Conservation (phyloP, 306 rosid species). For the Prunus fruticosa region DNA sequence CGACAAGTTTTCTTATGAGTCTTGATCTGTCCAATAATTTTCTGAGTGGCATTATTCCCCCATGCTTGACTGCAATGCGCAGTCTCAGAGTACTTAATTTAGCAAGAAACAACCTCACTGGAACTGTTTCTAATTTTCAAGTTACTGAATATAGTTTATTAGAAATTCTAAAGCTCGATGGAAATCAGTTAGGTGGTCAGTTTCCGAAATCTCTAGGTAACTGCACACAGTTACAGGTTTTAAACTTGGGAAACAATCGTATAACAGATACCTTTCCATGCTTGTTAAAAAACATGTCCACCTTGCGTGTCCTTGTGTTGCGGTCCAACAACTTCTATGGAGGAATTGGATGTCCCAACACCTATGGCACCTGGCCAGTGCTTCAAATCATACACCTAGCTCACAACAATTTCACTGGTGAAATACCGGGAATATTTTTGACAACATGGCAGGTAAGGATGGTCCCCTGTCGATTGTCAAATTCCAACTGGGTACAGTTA, state of each 20-base stretch:
- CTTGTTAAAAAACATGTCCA: too few relatives aligned
- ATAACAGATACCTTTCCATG: neutral
- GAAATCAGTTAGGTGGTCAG: neutral
- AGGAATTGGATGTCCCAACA: neutral
- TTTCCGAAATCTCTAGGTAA: constrained; percentile 9
- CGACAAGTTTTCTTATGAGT: neutral
- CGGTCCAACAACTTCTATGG: constrained; percentile 14
- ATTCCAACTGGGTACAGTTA: neutral
- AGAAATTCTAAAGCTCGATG: neutral
- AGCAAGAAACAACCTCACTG: constrained; percentile 17
- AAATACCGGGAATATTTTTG: neutral
- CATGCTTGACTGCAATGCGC: neutral
- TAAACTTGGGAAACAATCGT: constrained; percentile 28
- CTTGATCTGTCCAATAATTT: constrained; percentile 28
- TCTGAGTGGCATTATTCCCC: constrained; percentile 22
- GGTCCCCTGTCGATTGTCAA: neutral
- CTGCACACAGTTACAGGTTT: constrained; percentile 19
- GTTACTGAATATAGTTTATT: constrained; percentile 12
- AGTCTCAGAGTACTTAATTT: constrained; percentile 16
- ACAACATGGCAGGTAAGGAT: constrained; percentile 8
- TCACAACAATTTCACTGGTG: neutral
- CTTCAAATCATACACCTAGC: constrained; percentile 23
- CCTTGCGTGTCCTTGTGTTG: too few relatives aligned
- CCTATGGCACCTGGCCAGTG: constrained; percentile 1
- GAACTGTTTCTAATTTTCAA: constrained; percentile 1